Percentiles rank a stretch among this genome's conserved stretches.
Conservation (phyloP, 345 rosid species). For the Eucalyptus rudis region DNA sequence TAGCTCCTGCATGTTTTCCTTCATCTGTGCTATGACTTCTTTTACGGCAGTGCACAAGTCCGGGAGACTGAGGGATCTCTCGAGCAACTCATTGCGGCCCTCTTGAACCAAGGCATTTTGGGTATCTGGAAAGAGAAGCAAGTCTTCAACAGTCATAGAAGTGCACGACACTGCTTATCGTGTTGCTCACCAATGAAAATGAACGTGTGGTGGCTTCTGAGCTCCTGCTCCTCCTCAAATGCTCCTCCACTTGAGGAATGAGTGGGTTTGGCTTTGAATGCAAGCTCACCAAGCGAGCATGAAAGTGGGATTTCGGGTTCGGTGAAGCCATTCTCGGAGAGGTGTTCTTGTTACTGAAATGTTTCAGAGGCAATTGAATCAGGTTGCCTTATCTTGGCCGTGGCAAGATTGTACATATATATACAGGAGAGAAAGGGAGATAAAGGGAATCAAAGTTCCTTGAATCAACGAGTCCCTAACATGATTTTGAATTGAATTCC, state of each 20-base stretch:
- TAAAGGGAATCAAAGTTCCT: neutral
- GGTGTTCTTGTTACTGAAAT: neutral
- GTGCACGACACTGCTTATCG: neutral
- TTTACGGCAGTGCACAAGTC: neutral
- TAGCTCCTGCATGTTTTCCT: slow-evolving; percentile 2
- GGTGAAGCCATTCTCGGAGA: neutral
- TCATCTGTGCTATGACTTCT: slow-evolving; percentile 3
- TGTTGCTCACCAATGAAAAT: neutral
- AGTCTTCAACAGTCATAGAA: slow-evolving; percentile 6
- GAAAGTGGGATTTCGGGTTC: neutral
- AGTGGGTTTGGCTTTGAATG: slow-evolving; percentile 21
- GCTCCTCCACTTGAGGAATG: slow-evolving; percentile 6
- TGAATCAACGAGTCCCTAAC: neutral
- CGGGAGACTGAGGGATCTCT: slow-evolving; percentile 6
- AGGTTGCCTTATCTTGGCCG: neutral
- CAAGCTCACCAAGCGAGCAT: slow-evolving; percentile 24
- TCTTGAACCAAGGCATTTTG: slow-evolving; percentile 1
- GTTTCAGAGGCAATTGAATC: neutral
- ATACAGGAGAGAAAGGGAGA: neutral
- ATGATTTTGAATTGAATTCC: neutral
- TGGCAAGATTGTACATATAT: neutral
- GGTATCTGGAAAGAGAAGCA: slow-evolving; percentile 5
- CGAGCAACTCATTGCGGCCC: neutral
- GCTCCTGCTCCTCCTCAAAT: slow-evolving; percentile 6
- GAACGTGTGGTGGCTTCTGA: neutral